Evolutionary conservation across 768 basidiomycete genomes (phyloP), one percentile per base, ranked within the genome.

Genomic region (Boletus barrowsii): DNA sequence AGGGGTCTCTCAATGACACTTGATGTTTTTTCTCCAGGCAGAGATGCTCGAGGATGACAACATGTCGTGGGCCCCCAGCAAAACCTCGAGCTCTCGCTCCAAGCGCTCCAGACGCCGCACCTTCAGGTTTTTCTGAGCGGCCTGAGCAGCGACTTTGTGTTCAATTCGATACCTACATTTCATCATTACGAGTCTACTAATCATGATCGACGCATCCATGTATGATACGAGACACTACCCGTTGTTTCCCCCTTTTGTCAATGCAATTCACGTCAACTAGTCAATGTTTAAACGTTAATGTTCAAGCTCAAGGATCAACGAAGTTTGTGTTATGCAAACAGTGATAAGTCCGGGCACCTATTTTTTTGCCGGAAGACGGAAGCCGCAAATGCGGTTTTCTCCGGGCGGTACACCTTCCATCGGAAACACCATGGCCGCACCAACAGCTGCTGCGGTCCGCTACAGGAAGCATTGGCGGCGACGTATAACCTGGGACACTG

Each of bases 11-110:
- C 10, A 10, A 20, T 40, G 26, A 42, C 43, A 20, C 18, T 37
- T 3, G 45, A 33, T 7, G 6, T 22, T 18, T 15, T 42, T 46
- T 15, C 15, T 5, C 1, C 54, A 66, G 65, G 65, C 65, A 4
- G 59, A 67, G 42, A 61, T 68, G 67, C 64, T 67, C 7, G 65
- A 66, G 5, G 65, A 67, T 2, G 65, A 67, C 40, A 67, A 67
- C 37, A 68, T 68, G 65, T 63, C 65, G 22, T 67, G 65, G 65
- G 56, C 54, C 10, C 26, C 50, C 17, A 10, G 46, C 6, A 63
- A 47, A 52, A 6, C 33, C n/a, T 47, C 49, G 20, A 41, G 24
- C 6, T 30, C 39, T 20, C 47, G 10, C 18, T 32, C 53, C 9
- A 59, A 53, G 54, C 29, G 39, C 35, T 49, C 53, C 42, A 50